Conservation (phyloP, 257 asterid genomes). For the Primulina tabacum region DNA sequence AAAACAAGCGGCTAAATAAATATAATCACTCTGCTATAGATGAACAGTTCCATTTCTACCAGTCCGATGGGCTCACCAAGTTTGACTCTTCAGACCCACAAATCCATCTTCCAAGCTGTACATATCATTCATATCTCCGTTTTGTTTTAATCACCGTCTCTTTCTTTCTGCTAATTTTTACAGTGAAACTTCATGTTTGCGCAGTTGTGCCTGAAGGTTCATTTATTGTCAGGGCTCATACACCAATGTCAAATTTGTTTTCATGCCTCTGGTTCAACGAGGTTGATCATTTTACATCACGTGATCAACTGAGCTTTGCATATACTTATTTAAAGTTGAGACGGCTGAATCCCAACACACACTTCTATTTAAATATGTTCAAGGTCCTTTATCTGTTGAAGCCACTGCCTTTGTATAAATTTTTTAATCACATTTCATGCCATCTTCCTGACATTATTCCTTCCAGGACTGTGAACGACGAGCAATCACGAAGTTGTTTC, state of each 20-base stretch:
- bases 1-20: conserved; percentile 83
- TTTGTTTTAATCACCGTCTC: not conserved
- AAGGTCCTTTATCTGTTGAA: conserved; percentile 49
- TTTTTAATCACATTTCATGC: not conserved
- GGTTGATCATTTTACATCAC: conserved; percentile 81
- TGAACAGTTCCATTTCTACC: conserved; percentile 75
- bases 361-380: conserved; percentile 70
- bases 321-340: conserved; percentile 79
- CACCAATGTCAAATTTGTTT: conserved; percentile 19
- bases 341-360: conserved; percentile 63
- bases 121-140: conserved; percentile 33
- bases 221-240: conserved; percentile 86
- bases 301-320: conserved; percentile 91
- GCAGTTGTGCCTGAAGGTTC: conserved; percentile 95
- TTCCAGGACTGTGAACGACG: conserved; percentile 56
- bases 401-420: not conserved
- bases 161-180: not conserved
- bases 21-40: conserved; percentile 77
- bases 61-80: conserved; percentile 82
- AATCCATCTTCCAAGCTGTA: conserved; percentile 75
- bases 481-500: conserved; percentile 52
- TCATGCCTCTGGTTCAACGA: conserved; percentile 91
- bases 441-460: not conserved
- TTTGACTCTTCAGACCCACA: conserved; percentile 64
- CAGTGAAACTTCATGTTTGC: conserved; percentile 1